Base-by-base conservation (phyloP, 2,329 filamentous ascomycete species). In the Mycosphaerelloides madeirae region DNA sequence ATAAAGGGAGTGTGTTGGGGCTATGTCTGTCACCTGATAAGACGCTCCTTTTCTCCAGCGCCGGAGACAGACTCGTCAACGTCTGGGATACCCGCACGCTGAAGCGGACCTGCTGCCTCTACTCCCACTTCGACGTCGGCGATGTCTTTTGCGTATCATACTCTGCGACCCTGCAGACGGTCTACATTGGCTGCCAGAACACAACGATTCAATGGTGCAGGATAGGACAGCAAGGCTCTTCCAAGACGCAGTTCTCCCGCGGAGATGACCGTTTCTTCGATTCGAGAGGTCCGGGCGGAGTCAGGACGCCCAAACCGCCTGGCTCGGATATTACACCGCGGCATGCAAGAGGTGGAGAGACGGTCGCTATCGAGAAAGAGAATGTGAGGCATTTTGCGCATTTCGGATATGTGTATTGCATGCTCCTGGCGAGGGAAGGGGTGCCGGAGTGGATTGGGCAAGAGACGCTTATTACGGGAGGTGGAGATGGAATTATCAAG, bases 121-220 rank as follows among this genome's bases (percentile, higher is more conserved):
- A 95, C 72, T 94, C 89, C 51, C 84, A 84, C 38, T 91, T 95
- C 67, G 93, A 97, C 58, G 86, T 95, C 31, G 93, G 93, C 48
- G 93, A 98, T 69, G 81, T 98, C 47, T 97, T 97, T 65, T 95
- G 88, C 56, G 83, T 95, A n/a, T 85, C 84, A 1, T 96, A 95
- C 66, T 95, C 89, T 3, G 71, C 81, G 6, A 77, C 81, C 54
- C 75, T 87, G 58, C 79, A 91, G 55, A 95, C 85, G 0, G 77
- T 95, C 3, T 97, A 95, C 65, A 79, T 95, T 33, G 93, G 93
- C 45, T 87, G 89, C 1, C 93, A 97, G 63, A 96, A 97, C 62
- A 93, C 89, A 6, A 88, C 85, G 31, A 93, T 96, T 41, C 90
- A 95, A 62, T 98, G 93, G 93, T 85, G 88, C 57, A 78, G 83